Evolutionary conservation across 83 land plant species (phyloP), one percentile per base, ranked within the genome.

Genomic region (Thuja plicata): DNA sequence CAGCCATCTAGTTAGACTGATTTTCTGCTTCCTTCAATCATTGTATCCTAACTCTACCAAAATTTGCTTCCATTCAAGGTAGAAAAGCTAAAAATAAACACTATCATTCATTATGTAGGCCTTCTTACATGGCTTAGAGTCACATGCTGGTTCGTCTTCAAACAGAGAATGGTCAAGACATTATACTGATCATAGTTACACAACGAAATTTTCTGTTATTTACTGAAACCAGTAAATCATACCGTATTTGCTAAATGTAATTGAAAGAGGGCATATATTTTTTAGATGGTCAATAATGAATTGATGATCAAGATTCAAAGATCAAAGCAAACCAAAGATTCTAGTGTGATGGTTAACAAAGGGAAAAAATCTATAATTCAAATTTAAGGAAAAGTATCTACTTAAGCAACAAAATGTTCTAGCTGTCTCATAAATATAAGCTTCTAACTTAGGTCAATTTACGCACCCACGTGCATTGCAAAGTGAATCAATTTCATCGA

Each of bases 401-500:
- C 45, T 57, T 82, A 5, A 4, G 27, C 35, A 83, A 46, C 79
- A 73, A 71, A 73, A 73, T 37, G 17, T 34, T 19, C 8, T 11
- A 78, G 35, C 48, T 38, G 70, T 46, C 24, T 19, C 7, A 74
- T 3, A 83, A 55, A 77, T 54, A 89, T 24, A 16, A 8, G 86
- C 24, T 10, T 27, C 30, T 57, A 88, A 50, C 41, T 40, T 8
- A 24, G 3, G 8, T 66, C 27, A 40, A 57, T 35, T 34, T 38
- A 86, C 94, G 87, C 93, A 96, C 98, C 99, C 99, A 43, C 99
- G 94, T 86, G 98, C 90, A 94, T 96, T 97, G 89, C 98, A 97
- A 55, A 98, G 95, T 76, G 99, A 97, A 90, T 98, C 99, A 87
- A 98, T 98, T 89, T 98, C 99, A 91, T 98, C 99, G 71, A 98